Evolutionary conservation across 2,329 filamentous ascomycete genomes (phyloP).

Genomic region (Pseudogymnoascus destructans): DNA sequence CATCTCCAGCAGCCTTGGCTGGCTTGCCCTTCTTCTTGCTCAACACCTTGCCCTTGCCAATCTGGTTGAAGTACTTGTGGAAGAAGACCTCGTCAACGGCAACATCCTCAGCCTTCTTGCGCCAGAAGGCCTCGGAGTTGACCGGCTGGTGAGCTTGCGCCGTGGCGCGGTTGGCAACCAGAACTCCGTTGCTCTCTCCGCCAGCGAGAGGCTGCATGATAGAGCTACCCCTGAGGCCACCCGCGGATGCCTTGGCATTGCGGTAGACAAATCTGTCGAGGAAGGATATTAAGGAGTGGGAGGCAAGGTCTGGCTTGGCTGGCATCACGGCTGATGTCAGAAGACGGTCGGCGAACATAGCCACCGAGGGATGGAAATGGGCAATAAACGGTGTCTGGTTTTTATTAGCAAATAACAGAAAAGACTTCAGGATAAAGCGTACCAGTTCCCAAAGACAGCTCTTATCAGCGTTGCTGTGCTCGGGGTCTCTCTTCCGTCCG

Average conservation of each 20-base stretch:
- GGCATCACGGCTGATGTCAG: slow-evolving; percentile 57
- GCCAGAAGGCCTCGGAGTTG: slow-evolving; percentile 86
- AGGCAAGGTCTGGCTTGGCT: slow-evolving; percentile 78
- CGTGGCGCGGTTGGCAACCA: slow-evolving; percentile 35
- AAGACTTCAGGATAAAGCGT: slow-evolving; percentile 24
- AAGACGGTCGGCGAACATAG: slow-evolving; percentile 64
- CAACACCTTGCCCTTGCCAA: slow-evolving; percentile 48
- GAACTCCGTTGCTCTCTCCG: slow-evolving; percentile 43
- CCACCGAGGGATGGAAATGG: slow-evolving; percentile 90
- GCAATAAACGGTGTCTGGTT: slow-evolving; percentile 48
- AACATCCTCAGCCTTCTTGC: slow-evolving; percentile 76
- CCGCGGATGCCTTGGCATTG: slow-evolving; percentile 61
- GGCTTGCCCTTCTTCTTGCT: slow-evolving; percentile 43
- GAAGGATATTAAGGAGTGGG: slow-evolving; percentile 88
- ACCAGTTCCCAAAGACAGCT: slow-evolving; percentile 90
- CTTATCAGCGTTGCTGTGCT: slow-evolving; percentile 82
- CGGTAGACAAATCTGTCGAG: slow-evolving; percentile 98
- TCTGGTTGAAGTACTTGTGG: slow-evolving; percentile 83
- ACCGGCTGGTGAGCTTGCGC: slow-evolving; percentile 48
- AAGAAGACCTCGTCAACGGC: slow-evolving; percentile 93
- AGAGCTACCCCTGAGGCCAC: slow-evolving; percentile 59
- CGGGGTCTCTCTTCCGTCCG: slow-evolving; percentile 79
- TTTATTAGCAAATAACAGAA: slow-evolving; percentile 12
- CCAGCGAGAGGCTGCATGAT: slow-evolving; percentile 91
- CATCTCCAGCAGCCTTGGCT: slow-evolving; percentile 34